These are phyloP conservation scores for Rhinocladiella similis DNA, from an alignment of 2,329 filamentous ascomycete species.

Conservation along the genomic window DNA sequence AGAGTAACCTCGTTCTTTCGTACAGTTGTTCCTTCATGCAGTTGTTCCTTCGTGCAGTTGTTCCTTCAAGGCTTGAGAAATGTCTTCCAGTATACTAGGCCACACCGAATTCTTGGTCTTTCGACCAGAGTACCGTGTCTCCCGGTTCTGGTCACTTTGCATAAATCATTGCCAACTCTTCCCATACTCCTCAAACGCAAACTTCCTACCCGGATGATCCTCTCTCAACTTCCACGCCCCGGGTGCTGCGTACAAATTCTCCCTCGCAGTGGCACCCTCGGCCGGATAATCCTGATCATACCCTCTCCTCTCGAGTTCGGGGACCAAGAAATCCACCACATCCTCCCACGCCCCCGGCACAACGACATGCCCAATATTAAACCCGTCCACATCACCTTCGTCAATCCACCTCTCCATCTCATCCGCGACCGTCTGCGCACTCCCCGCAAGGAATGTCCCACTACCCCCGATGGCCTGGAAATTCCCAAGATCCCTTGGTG, in stretches of 20 bases:
- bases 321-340: slow-evolving; percentile 49
- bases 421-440: slow-evolving; percentile 62
- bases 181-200: too few species aligned
- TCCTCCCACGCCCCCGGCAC: slow-evolving; percentile 54
- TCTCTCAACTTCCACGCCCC: neutral
- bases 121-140: too few species aligned
- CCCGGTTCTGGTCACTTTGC: too few species aligned
- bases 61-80: too few species aligned
- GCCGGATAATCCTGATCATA: slow-evolving; percentile 32
- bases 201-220: slow-evolving; percentile 2
- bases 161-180: too few species aligned
- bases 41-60: too few species aligned
- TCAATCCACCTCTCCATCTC: slow-evolving; percentile 65
- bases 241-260: slow-evolving; percentile 1
- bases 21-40: too few species aligned
- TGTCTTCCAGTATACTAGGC: too few species aligned
- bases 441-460: too few species aligned
- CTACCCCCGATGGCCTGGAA: slow-evolving; percentile 55
- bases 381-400: slow-evolving; percentile 71
- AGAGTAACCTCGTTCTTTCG: too few species aligned
- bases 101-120: too few species aligned
- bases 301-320: slow-evolving; percentile 45
- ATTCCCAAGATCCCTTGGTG: slow-evolving; percentile 49
- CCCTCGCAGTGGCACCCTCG: neutral
- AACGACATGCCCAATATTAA: slow-evolving; percentile 57